Evolutionary conservation across 1,139 yeast genomes (phyloP).

Genomic region (Geotrichum phurueaensis): DNA sequence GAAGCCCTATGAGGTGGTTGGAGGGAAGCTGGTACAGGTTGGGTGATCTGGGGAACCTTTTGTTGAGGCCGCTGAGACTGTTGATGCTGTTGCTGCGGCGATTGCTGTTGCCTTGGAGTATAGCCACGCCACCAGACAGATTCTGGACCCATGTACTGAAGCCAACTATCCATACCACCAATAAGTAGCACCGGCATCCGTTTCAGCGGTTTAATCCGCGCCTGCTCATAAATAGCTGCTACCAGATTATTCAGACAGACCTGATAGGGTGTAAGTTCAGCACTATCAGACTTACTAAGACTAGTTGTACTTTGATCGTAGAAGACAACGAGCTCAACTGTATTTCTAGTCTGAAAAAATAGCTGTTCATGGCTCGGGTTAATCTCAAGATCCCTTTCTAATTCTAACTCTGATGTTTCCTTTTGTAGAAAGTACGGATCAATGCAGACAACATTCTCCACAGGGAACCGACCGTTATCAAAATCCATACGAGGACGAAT

Average conservation of each 20-base stretch:
- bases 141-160: conserved; percentile 26
- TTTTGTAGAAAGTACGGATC: conserved; percentile 56
- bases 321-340: conserved; percentile 55
- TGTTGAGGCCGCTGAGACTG: neutral
- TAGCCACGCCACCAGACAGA: conserved; percentile 15
- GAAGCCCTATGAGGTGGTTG: neutral
- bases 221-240: conserved; percentile 34
- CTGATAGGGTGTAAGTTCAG: conserved; percentile 22
- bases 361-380: conserved; percentile 50
- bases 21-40: neutral
- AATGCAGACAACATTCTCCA: conserved; percentile 54
- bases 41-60: neutral
- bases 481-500: conserved; percentile 55
- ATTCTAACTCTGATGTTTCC: conserved; percentile 49
- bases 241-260: conserved; percentile 21
- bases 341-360: conserved; percentile 47
- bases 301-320: conserved; percentile 43
- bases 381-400: conserved; percentile 53
- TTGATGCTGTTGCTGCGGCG: neutral
- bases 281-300: conserved; percentile 18
- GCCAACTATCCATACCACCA: conserved; percentile 51
- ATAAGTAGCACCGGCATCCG: conserved; percentile 51
- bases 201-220: conserved; percentile 44
- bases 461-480: conserved; percentile 53
- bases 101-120: neutral